A percentile compares a stretch with the other conserved stretches of the same genome.
phyloP scores from a whole-genome alignment of 2,329 filamentous ascomycete species.

The Ophioceras dolichostomum region DNA sequence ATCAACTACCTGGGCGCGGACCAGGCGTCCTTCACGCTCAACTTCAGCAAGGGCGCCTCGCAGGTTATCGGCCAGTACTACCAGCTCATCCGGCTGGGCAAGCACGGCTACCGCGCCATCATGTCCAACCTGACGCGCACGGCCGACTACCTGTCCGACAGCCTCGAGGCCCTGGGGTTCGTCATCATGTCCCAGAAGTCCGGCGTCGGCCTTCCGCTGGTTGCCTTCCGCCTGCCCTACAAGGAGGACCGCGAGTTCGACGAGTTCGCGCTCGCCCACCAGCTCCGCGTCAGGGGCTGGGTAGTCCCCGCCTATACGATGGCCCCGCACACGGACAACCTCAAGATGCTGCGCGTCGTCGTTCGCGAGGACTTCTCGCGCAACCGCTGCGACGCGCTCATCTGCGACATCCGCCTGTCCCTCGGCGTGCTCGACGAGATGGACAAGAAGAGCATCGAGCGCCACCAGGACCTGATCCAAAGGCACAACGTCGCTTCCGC shows the following conservation, averaged over 20 bases:
- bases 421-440: conserved; percentile 59
- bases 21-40: conserved; percentile 90
- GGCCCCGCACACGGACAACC: conserved; percentile 71
- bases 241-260: conserved; percentile 51
- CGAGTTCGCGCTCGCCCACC: conserved; percentile 71
- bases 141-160: conserved; percentile 71
- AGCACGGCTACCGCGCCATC: conserved; percentile 82
- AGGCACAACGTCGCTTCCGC: conserved; percentile 40
- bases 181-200: conserved; percentile 73
- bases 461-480: conserved; percentile 54
- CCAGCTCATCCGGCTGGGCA: conserved; percentile 88
- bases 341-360: conserved; percentile 89
- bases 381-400: conserved; percentile 65
- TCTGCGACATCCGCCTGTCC: conserved; percentile 69
- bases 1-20: conserved; percentile 98
- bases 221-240: conserved; percentile 69
- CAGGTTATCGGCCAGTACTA: conserved; percentile 98
- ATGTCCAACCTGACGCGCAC: conserved; percentile 90
- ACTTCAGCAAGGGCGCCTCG: conserved; percentile 91
- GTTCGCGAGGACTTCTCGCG: conserved; percentile 87
- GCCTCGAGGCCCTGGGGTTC: conserved; percentile 66
- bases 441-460: conserved; percentile 58
- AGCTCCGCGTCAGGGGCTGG: conserved; percentile 79
- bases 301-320: conserved; percentile 95
- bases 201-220: conserved; percentile 73